Conservation (phyloP, 768 basidiomycete genomes). For the Suillus subaureus region DNA sequence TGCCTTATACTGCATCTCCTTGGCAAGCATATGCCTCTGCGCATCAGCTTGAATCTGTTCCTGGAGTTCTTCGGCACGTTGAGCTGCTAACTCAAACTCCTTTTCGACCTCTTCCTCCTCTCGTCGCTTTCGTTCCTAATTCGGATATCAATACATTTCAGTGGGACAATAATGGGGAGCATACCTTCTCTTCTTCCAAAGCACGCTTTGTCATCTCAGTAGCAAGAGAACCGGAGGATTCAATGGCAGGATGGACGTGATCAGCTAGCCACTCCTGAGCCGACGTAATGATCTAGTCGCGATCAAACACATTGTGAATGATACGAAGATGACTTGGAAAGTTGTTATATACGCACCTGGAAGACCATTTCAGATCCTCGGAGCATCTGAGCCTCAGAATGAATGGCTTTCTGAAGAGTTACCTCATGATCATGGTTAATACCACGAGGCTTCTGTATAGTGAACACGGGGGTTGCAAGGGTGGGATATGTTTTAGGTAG, state of each 20-base stretch:
- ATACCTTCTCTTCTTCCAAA: slow-evolving; percentile 65
- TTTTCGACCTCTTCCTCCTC: slow-evolving; percentile 58
- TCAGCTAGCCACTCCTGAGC: slow-evolving; percentile 72
- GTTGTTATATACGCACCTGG: slow-evolving; percentile 47
- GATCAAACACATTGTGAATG: neutral
- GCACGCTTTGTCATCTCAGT: slow-evolving; percentile 78
- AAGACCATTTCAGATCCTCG: slow-evolving; percentile 80
- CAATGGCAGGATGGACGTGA: slow-evolving; percentile 57
- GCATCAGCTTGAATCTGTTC: slow-evolving; percentile 70
- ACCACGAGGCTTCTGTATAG: slow-evolving; percentile 68
- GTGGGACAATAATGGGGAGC: slow-evolving; percentile 20
- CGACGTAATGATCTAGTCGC: slow-evolving; percentile 60
- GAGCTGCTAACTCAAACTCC: slow-evolving; percentile 51
- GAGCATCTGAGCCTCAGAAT: slow-evolving; percentile 63
- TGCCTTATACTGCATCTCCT: slow-evolving; percentile 50
- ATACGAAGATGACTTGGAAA: slow-evolving; percentile 3
- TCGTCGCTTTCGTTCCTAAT: slow-evolving; percentile 53
- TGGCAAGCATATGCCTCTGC: slow-evolving; percentile 49
- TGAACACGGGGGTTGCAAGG: slow-evolving; percentile 67
- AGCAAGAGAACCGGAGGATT: slow-evolving; percentile 72
- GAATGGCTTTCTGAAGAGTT: slow-evolving; percentile 60
- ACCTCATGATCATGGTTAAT: slow-evolving; percentile 57
- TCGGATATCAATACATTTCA: slow-evolving; percentile 3
- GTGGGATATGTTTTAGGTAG: slow-evolving; percentile 84
- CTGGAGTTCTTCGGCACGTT: slow-evolving; percentile 59